Evolutionary conservation across 768 basidiomycete genomes (phyloP), one percentile per base, ranked within the genome.

Genomic region (Amyloporia xantha): DNA sequence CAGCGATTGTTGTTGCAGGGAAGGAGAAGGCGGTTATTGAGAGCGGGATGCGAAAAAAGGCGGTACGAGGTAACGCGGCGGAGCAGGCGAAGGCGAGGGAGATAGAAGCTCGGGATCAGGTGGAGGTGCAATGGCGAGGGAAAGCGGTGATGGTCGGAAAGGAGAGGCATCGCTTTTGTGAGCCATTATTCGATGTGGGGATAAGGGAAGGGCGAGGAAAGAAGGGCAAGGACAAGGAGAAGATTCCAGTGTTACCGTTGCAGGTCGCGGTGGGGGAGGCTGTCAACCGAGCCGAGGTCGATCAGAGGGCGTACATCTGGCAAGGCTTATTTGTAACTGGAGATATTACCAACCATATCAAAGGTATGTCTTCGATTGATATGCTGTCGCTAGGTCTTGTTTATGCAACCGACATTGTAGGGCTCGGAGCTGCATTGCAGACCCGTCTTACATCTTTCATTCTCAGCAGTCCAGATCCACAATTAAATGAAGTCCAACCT

Each of bases 1-100:
- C 92, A 5, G 90, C 93, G 6, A 82, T 89, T 40, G 73, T 95
- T 38, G 87, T 91, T 26, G 88, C 90, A 6, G 92, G 92, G n/a
- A 88, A 86, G 60, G 92, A 93, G 66, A 82, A 84, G 55, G 87
- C 90, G 0, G 79, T 93, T 27, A 92, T 94, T 52, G 90, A 92
- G 64, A 81, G 79, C 52, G 85, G 82, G 17, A 84, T 83, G 70
- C 90, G 86, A 68, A 86, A 84, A 62, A 84, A 83, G 54, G 76
- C 78, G 21, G 80, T 78, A 25, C 86, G 81, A 54, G 84, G 81
- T 21, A 79, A 79, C 41, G 89, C 84, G 33, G 87, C 84, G 10
- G 90, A 86, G 62, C 83, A 81, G 60, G 86, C 86, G 12, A 82
- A 87, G 27, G 86, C 86, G 38, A 75, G 78, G 53, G 89, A 91